Conservation (phyloP, 768 basidiomycete genomes). For the Russula griseocarnosa region DNA sequence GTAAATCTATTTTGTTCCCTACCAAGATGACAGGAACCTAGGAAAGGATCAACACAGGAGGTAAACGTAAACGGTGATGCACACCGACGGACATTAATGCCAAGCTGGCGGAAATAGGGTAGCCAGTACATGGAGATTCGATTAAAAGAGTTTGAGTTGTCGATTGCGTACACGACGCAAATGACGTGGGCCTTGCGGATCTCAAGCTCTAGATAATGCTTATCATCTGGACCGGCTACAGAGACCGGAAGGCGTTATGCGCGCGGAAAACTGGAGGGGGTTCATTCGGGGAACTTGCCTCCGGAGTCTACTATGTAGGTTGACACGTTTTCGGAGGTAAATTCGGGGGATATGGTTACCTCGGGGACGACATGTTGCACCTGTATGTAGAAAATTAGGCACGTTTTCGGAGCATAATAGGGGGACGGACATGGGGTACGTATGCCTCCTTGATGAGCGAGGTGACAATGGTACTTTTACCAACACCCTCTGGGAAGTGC, state of each 20-base stretch:
- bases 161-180: slow-evolving; percentile 94
- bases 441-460: slow-evolving; percentile 96
- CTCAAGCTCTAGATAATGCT: slow-evolving; percentile 86
- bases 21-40: slow-evolving; percentile 96
- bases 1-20: slow-evolving; percentile 96
- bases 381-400: slow-evolving; percentile 40
- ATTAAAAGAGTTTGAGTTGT: slow-evolving; percentile 94
- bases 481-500: slow-evolving; percentile 74
- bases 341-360: slow-evolving; percentile 96
- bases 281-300: slow-evolving; percentile 47
- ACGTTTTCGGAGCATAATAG: background rate
- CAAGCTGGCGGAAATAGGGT: slow-evolving; percentile 88
- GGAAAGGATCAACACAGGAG: slow-evolving; percentile 4
- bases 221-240: slow-evolving; percentile 80
- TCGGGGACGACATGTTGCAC: slow-evolving; percentile 95
- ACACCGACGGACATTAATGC: slow-evolving; percentile 73
- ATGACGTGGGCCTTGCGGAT: slow-evolving; percentile 98
- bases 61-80: slow-evolving; percentile 3
- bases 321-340: slow-evolving; percentile 95
- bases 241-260: slow-evolving; percentile 15
- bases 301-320: slow-evolving; percentile 98
- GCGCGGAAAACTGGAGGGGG: slow-evolving; percentile 1
- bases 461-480: slow-evolving; percentile 96
- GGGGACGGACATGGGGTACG: slow-evolving; percentile 69
- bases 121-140: slow-evolving; percentile 98